Conservation (phyloP, 305 asterid genomes). For the Petunia hybrid region DNA sequence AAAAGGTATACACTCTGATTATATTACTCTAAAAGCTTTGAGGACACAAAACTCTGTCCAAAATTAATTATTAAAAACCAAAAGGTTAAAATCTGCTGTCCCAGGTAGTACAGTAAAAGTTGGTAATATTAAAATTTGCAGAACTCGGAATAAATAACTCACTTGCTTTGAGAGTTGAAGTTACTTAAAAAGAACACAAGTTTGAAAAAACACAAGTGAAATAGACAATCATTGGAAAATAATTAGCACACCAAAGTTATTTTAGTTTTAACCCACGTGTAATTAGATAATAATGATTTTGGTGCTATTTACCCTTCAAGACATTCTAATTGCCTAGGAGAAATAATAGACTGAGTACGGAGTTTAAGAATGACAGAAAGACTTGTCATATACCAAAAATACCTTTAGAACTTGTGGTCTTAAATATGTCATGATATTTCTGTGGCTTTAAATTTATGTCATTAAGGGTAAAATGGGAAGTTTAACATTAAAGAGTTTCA, state of each 20-base stretch:
- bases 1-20: background rate
- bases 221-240: slow-evolving; percentile 2
- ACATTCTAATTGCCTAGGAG: background rate
- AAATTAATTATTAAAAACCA: background rate
- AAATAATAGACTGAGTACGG: background rate
- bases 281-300: slow-evolving; percentile 1
- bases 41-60: background rate
- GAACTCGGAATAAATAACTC: background rate
- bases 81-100: background rate
- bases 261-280: background rate
- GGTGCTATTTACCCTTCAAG: slow-evolving; percentile 26
- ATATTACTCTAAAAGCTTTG: slow-evolving; percentile 7
- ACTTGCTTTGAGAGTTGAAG: background rate
- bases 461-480: no score
- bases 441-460: no score
- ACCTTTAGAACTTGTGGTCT: no score
- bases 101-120: background rate
- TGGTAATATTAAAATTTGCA: slow-evolving; percentile 20
- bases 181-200: background rate
- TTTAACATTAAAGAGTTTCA: no score
- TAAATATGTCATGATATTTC: no score
- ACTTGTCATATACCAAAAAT: no score
- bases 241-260: background rate
- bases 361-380: no score
- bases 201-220: background rate